These are phyloP conservation scores for Camellia granthamiana DNA, from an alignment of 148 eudicot genomes.

Conservation along the genomic window DNA sequence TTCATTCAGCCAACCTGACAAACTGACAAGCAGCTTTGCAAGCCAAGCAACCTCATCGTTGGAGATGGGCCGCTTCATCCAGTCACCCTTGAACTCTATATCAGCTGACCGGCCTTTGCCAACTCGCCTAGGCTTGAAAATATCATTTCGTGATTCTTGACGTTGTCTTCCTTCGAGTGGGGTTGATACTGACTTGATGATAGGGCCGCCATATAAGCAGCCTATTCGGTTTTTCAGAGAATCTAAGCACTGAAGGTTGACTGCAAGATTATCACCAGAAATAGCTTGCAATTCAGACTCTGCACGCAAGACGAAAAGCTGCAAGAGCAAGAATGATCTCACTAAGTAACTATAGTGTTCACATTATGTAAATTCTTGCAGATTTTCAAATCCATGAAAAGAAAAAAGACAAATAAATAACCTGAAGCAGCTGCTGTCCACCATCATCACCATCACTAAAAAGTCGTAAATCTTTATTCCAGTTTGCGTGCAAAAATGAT, in stretches of 20 bases:
- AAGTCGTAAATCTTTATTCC: conserved; percentile 84
- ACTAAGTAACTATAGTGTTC: not conserved
- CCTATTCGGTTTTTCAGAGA: conserved; percentile 52
- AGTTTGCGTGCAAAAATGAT: conserved; percentile 88
- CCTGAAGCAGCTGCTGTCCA: conserved; percentile 94
- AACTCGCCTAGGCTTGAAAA: conserved; percentile 68
- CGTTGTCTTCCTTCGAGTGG: conserved; percentile 34
- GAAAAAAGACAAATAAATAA: conserved; percentile 12
- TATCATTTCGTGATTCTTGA: conserved; percentile 54
- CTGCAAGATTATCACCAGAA: conserved; percentile 56
- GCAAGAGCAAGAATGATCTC: conserved; percentile 20
- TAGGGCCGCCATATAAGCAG: conserved; percentile 55
- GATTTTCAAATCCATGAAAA: not conserved
- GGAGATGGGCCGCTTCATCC: conserved; percentile 89
- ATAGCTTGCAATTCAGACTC: conserved; percentile 76
- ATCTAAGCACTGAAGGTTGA: conserved; percentile 50
- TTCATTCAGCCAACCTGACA: conserved; percentile 67
- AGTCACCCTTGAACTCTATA: conserved; percentile 81
- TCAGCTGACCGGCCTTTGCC: conserved; percentile 35
- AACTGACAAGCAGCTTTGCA: conserved; percentile 57
- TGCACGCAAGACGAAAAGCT: conserved; percentile 89
- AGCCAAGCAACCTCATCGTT: conserved; percentile 90
- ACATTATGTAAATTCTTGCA: conserved; percentile 2
- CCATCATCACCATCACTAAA: conserved; percentile 85
- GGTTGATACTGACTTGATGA: conserved; percentile 28